These are phyloP conservation scores for Nothophytophthora sp. DNA, from an alignment of 352 stramenopile species.

Conservation along the genomic window DNA sequence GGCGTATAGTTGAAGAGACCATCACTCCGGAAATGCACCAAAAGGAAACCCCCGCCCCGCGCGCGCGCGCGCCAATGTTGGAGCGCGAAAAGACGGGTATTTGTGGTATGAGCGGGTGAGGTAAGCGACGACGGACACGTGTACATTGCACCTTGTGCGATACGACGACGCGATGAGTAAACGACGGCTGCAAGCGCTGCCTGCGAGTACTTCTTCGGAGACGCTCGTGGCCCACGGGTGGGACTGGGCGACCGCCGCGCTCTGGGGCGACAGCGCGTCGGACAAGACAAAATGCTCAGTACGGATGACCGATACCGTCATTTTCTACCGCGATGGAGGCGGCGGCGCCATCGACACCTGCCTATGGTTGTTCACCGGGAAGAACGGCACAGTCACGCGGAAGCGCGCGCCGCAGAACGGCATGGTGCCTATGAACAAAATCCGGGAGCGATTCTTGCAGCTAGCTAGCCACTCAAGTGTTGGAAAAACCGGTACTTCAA, in stretches of 20 bases:
- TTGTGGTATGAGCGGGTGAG: too few species aligned
- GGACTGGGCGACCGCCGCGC: constrained; percentile 36
- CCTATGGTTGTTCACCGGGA: constrained; percentile 55
- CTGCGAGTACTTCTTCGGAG: not conserved
- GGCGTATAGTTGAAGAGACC: too few species aligned
- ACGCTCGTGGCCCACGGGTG: constrained; percentile 19
- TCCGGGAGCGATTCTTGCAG: constrained; percentile 48
- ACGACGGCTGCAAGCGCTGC: constrained; percentile 15
- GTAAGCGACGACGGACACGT: too few species aligned
- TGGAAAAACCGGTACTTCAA: too few species aligned
- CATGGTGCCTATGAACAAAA: constrained; percentile 25
- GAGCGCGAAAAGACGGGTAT: too few species aligned
- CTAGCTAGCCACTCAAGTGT: constrained; percentile 25
- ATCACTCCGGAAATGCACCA: too few species aligned
- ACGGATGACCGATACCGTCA: constrained; percentile 42
- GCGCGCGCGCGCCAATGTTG: too few species aligned
- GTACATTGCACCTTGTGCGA: too few species aligned
- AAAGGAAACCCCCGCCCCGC: too few species aligned
- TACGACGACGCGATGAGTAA: constrained; percentile 36
- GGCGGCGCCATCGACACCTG: constrained; percentile 9
- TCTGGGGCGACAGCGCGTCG: constrained; percentile 26
- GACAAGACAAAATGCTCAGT: constrained; percentile 30
- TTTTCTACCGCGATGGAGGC: constrained; percentile 18
- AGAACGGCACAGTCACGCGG: constrained; percentile 40
- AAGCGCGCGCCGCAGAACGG: constrained; percentile 35